Percentiles rank a stretch among this genome's conserved stretches.
Conservation (phyloP, 305 asterid genomes). For the Fraxinus dipetala region DNA sequence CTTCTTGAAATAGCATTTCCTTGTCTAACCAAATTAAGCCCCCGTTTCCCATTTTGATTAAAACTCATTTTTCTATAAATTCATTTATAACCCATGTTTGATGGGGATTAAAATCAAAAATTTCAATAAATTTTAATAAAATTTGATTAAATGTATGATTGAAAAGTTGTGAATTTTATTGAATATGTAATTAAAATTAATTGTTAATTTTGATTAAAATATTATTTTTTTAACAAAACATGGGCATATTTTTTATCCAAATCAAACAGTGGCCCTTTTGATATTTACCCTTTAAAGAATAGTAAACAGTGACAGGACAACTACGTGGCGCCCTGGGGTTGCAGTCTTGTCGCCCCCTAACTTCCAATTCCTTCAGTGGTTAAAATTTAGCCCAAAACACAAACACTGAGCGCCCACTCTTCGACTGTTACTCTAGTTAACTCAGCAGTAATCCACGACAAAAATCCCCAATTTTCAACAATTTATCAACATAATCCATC, state of each 20-base stretch:
- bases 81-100: neutral
- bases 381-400: constrained; percentile 20
- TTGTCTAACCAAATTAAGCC: too few species aligned
- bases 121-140: too few species aligned
- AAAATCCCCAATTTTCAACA: constrained; percentile 15
- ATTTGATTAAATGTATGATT: too few species aligned
- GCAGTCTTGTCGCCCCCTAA: constrained; percentile 43
- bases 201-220: neutral
- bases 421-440: constrained; percentile 26
- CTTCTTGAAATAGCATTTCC: too few species aligned
- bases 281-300: neutral
- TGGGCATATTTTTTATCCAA: neutral
- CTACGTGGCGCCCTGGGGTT: constrained; percentile 75
- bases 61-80: too few species aligned
- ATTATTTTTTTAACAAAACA: neutral
- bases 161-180: too few species aligned
- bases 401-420: constrained; percentile 16
- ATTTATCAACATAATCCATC: constrained; percentile 20
- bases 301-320: neutral
- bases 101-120: too few species aligned
- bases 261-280: neutral
- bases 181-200: too few species aligned
- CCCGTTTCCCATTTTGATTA: too few species aligned
- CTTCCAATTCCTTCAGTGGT: constrained; percentile 9
- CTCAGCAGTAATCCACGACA: neutral